Evolutionary conservation across 306 rosid species (phyloP), one percentile per base, ranked within the genome.

Genomic region (Parietaria judaica): DNA sequence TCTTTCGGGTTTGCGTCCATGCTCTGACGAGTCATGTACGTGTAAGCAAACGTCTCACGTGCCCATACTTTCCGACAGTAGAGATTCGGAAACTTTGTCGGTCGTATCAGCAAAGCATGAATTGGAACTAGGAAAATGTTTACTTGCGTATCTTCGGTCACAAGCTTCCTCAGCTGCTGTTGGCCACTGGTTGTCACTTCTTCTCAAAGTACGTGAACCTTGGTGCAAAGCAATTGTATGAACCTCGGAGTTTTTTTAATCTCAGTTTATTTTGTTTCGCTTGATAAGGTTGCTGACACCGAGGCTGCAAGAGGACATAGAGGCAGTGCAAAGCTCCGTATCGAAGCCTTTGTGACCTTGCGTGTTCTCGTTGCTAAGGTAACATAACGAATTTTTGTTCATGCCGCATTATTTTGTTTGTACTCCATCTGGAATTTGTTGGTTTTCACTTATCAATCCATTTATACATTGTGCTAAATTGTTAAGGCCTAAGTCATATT

Each of bases 151-250:
- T 74, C 85, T 92, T 23, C 85, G 56, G 66, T 82, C 90, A 61
- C 77, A 86, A 72, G 61, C 72, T 75, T 95, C 95, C 13, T 86
- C 94, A 49, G 88, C 95, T 64, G 88, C 95, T 62, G 80, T 92
- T 63, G 98, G 98, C 52, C 98, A 92, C 68, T 92, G 96, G 96
- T 78, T 92, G 49, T 92, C 96, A 6, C 94, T 92, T 77, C 87
- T 92, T 82, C 95, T 88, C 69, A 80, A 77, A 70, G 96, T 92
- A 86, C 58, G 83, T 66, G 54, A 48, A 68, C n/a, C 37, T 55
- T 23, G 2, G 31, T 64, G 65, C 52, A 51, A 47, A 31, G 46
- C 61, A 67, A 43, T 65, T 72, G 31, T 58, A 64, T 66, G 48
- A n/a, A 8, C 13, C 58, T 1, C 7, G 39, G 34, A 49, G 14